phyloP scores from a whole-genome alignment of 1,139 yeast species.

The Pichia sp. region DNA sequence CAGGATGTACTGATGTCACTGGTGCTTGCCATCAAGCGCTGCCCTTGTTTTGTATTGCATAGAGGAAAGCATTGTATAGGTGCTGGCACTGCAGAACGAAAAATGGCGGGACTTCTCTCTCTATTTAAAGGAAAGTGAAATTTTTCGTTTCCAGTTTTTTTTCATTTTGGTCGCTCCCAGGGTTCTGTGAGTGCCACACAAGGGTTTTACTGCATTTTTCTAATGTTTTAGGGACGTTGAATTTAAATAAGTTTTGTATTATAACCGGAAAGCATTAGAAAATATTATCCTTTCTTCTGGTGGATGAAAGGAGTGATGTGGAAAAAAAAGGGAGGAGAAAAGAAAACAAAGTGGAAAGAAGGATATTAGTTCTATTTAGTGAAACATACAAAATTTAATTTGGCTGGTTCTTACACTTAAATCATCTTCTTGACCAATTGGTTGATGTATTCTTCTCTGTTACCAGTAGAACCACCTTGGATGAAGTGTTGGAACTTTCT shows the following conservation, averaged over 20 bases:
- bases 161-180: neutral
- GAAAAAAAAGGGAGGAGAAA: neutral
- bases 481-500: conserved; percentile 99
- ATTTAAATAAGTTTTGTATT: neutral
- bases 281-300: neutral
- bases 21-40: too few relatives aligned
- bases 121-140: neutral
- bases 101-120: neutral
- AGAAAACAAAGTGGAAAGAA: neutral
- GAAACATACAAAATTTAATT: conserved; percentile 4
- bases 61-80: too few relatives aligned
- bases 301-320: neutral
- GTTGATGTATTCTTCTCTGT: conserved; percentile 99
- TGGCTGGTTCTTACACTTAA: conserved; percentile 42
- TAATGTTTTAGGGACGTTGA: neutral
- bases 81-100: too few relatives aligned
- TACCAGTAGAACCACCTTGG: conserved; percentile 99
- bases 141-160: neutral
- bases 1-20: neutral
- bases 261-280: neutral
- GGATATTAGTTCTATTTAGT: neutral
- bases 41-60: too few relatives aligned
- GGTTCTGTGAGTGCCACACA: neutral
- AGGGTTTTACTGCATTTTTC: neutral
- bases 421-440: conserved; percentile 96